Conservation (phyloP, 2,329 filamentous ascomycete genomes). For the Alternaria rosae region DNA sequence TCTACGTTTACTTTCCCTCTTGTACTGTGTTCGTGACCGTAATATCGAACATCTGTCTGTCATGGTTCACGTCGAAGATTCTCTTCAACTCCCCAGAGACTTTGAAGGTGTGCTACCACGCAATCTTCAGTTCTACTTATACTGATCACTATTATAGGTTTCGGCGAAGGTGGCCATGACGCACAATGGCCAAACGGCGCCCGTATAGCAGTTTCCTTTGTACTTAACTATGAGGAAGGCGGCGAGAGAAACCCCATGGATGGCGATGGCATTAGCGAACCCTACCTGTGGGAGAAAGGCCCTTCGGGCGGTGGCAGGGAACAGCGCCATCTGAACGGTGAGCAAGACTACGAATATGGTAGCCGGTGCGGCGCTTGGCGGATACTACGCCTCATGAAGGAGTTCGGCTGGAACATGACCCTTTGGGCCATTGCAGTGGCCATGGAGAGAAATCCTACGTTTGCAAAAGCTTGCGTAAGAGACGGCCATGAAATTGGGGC, state of each 20-base stretch:
- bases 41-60: not conserved
- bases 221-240: slow-evolving; percentile 50
- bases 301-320: slow-evolving; percentile 41
- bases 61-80: slow-evolving; percentile 44
- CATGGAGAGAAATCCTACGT: slow-evolving; percentile 57
- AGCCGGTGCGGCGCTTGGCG: slow-evolving; percentile 60
- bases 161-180: slow-evolving; percentile 51
- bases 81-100: slow-evolving; percentile 49
- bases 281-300: slow-evolving; percentile 49
- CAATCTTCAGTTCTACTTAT: not conserved
- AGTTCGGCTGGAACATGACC: slow-evolving; percentile 59
- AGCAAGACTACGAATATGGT: slow-evolving; percentile 62
- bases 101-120: slow-evolving; percentile 41
- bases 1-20: not conserved
- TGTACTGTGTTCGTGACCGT: not conserved
- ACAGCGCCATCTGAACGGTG: slow-evolving; percentile 56
- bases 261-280: slow-evolving; percentile 44
- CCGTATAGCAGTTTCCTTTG: slow-evolving; percentile 50
- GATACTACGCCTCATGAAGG: slow-evolving; percentile 58
- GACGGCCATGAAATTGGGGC: slow-evolving; percentile 60
- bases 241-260: slow-evolving; percentile 43
- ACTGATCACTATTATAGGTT: slow-evolving; percentile 20
- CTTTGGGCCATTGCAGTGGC: slow-evolving; percentile 60
- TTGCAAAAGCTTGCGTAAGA: slow-evolving; percentile 53
- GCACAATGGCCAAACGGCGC: slow-evolving; percentile 48